Base-by-base conservation (phyloP, 805 yeast genomes). In the Barnettozyma pratensis region DNA sequence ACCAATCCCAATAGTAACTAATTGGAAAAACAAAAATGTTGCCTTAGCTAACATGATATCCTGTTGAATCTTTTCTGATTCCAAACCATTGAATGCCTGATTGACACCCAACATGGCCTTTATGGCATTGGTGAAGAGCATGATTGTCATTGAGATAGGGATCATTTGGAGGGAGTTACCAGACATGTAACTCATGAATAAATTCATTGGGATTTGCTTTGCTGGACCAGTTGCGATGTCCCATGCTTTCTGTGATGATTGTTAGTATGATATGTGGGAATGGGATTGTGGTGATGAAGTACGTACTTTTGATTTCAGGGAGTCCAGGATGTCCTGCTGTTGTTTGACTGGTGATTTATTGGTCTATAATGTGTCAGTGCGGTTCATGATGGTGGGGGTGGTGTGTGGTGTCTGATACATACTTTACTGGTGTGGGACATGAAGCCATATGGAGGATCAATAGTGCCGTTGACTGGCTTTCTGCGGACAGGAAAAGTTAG, bases 151-250 rank as follows among this genome's bases (percentile, higher is more conserved):
- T 69, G 90, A 83, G 42, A 92, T 85, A 4, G 97, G 94, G 54
- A 92, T 89, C 55, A 92, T 75, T 59, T 94, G 98, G 29, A 94
- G 70, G 4, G 95, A 79, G 59, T 85, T 85, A 32, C 98, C 98
- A 0, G 96, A 81, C 88, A 92, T 87, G 65, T 88, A 94, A 52
- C 89, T 81, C 96, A 92, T 88, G 42, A 88, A 70, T 44, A 87
- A 65, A 60, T 88, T 94, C 95, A 89, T 86, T 7, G 97, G 96
- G n/a, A 94, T 76, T 30, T 77, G 68, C 62, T 90, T 92, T 3
- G 89, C 87, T 0, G 97, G 97, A 1, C 81, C 80, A 12, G 78
- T 66, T 3, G 97, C 96, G 37, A 87, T 62, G 49, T 87, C 94
- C 96, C 97, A 89, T 0, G 95, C 91, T 59, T 85, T 86, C 59